Evolutionary conservation across 2,329 filamentous ascomycete species (phyloP), one percentile per base, ranked within the genome.

Genomic region (Ascochyta lentis): DNA sequence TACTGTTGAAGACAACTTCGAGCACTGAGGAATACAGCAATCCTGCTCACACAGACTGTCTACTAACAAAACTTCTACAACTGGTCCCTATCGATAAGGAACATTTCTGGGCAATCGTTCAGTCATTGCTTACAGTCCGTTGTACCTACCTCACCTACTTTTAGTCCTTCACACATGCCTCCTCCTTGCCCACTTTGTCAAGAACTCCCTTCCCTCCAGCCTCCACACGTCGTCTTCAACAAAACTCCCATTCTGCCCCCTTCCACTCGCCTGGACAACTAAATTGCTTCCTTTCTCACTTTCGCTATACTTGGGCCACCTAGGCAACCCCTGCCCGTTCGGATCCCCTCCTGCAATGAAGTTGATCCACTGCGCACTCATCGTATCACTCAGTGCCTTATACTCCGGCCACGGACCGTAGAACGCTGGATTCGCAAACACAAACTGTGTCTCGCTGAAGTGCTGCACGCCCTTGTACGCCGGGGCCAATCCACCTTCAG

Each of bases 391-490:
- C 16, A 82, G 65, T 5, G 74, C 68, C 54, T 66, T 67, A 55
- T 79, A 81, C 48, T 69, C 69, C n/a, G 68, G 50, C 55, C 75
- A 72, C 43, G 76, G 77, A 47, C 72, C 72, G 15, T 73, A 67
- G 52, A 70, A 76, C 1, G 47, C 53, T 9, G 75, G 72, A 58
- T 81, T 81, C 49, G 76, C 71, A 61, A 81, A 81, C 4, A 81
- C 77, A 54, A 80, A 81, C 1, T 75, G 75, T 0, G 79, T 76
- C 61, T 82, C 80, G 51, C 76, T 77, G 64, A 86, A 87, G 66
- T 87, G 85, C 4, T 79, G 78, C 0, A 81, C 81, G 1, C 82
- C 82, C 4, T 74, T 73, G 15, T 78, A 76, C 15, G 75, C 74
- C 0, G 77, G 72, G 1, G 69, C 62, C 5, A 79, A 66, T 12